Base-by-base conservation (phyloP, 2,329 filamentous ascomycete genomes). In the Neonectria magnoliae region DNA sequence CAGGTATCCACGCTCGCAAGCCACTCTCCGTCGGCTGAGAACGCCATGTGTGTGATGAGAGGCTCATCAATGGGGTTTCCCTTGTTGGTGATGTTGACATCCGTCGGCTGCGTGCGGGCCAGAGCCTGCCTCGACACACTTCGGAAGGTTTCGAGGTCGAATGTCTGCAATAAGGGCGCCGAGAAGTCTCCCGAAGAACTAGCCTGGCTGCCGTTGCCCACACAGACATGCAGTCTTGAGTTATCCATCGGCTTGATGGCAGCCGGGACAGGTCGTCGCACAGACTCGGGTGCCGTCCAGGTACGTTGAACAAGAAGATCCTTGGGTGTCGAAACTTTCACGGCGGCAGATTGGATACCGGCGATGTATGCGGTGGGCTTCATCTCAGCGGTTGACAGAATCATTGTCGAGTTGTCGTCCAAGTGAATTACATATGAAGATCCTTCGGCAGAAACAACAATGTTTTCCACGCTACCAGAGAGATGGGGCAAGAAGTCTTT, bases 1-100 rank as follows among this genome's bases (percentile, higher is more conserved):
- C 96, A 99, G 74, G 94, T 92, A 76, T 99, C 96, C 1, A 97
- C 87, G 1, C 93, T 98, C 5, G 92, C 94, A 62, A 99, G 86
- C 94, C 95, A 98, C 69, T 89, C 86, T 18, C 95, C 95, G 75
- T 98, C 91, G 54, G 86, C 82, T 47, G 92, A 95, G 70, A 96
- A 88, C 47, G 90, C 87, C 55, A 98, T 82, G 60, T 91, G 87
- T 7, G 88, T 91, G 51, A 97, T 87, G 66, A 91, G 88, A 1
- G 96, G 95, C 71, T 97, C 92, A 14, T 88, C 85, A 54, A 98
- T 88, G 5, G 87, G 85, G 56, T 88, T 85, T 5, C 92, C 89
- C 68, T 91, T 90, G 14, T 90, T 90, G 8, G 90, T 91, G 44
- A 91, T 84, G 72, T 93, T 97, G 68, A 92, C 82, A 64, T 93